Conservation (phyloP, 139 green algal genomes). For the Edaphochlamys debaryana region DNA sequence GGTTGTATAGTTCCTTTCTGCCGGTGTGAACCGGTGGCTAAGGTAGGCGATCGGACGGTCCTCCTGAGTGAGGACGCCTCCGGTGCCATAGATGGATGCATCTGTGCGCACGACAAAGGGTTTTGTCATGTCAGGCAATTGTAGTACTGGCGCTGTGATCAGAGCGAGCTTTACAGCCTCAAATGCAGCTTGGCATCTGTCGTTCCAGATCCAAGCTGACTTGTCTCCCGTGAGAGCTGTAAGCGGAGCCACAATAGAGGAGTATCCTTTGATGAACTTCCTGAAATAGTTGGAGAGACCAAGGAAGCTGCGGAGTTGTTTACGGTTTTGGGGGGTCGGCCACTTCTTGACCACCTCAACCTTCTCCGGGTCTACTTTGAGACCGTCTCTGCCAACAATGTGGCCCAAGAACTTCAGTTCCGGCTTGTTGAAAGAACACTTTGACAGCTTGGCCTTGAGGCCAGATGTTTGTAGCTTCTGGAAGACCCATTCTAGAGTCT, state of each 20-base stretch:
- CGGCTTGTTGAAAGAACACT: no score
- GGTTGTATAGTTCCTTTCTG: no score
- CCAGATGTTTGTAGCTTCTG: constrained; percentile 41
- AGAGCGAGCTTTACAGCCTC: not conserved
- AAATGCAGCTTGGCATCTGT: not conserved
- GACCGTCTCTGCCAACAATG: constrained; percentile 11
- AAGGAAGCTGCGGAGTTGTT: not conserved
- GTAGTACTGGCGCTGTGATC: not conserved
- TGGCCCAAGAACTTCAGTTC: constrained; percentile 49
- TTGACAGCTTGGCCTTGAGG: constrained; percentile 53
- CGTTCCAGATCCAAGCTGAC: not conserved
- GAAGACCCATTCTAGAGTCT: constrained; percentile 61
- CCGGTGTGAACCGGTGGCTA: not conserved
- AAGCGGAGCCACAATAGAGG: not conserved
- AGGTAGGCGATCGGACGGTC: not conserved
- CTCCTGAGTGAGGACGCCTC: constrained; percentile 1
- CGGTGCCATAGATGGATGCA: not conserved
- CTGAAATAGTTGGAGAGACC: no score
- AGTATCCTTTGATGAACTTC: not conserved
- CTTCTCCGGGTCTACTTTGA: not conserved
- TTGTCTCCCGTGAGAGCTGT: not conserved
- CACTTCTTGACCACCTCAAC: not conserved
- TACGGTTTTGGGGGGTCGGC: not conserved
- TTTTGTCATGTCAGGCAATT: constrained; percentile 6
- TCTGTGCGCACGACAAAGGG: constrained; percentile 1